phyloP scores from a whole-genome alignment of 2,329 filamentous ascomycete genomes.

The Penicillium sp. region DNA sequence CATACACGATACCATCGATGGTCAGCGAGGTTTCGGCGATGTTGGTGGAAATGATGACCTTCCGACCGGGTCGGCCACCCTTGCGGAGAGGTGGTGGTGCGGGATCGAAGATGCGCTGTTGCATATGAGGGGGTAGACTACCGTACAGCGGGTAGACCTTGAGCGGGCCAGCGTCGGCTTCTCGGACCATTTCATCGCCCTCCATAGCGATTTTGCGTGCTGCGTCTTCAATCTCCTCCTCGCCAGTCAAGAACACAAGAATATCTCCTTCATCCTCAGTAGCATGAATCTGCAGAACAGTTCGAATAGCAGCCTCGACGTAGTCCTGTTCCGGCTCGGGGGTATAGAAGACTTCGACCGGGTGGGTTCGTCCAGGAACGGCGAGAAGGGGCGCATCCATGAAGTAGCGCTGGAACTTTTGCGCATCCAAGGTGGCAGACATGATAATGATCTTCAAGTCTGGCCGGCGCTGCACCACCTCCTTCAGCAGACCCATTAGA shows the following conservation, averaged over 20 bases:
- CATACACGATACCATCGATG: slow-evolving; percentile 98
- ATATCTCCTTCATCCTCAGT: slow-evolving; percentile 92
- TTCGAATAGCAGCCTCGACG: slow-evolving; percentile 90
- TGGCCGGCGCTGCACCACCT: slow-evolving; percentile 75
- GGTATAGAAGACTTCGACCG: slow-evolving; percentile 98
- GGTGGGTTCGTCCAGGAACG: slow-evolving; percentile 91
- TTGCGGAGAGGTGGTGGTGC: slow-evolving; percentile 72
- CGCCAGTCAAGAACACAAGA: slow-evolving; percentile 90
- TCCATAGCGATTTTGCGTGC: slow-evolving; percentile 89
- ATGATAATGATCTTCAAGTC: slow-evolving; percentile 99
- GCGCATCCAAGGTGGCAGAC: slow-evolving; percentile 94
- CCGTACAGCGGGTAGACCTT: slow-evolving; percentile 93
- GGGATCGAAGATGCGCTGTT: slow-evolving; percentile 93
- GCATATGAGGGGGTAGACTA: slow-evolving; percentile 85
- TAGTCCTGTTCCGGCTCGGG: slow-evolving; percentile 95
- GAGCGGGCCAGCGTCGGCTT: slow-evolving; percentile 87
- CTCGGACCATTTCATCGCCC: slow-evolving; percentile 85
- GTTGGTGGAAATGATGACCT: slow-evolving; percentile 93
- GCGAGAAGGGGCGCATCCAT: slow-evolving; percentile 89
- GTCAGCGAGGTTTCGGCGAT: slow-evolving; percentile 97
- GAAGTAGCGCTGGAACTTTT: slow-evolving; percentile 98
- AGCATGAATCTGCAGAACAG: slow-evolving; percentile 94
- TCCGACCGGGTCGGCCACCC: slow-evolving; percentile 85
- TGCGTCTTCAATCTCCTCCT: slow-evolving; percentile 98
- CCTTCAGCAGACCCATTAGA: slow-evolving; percentile 93